Percentiles rank a stretch among this genome's conserved stretches.
phyloP scores from a whole-genome alignment of 2,329 filamentous ascomycete genomes.

The Colletotrichum sp. region DNA sequence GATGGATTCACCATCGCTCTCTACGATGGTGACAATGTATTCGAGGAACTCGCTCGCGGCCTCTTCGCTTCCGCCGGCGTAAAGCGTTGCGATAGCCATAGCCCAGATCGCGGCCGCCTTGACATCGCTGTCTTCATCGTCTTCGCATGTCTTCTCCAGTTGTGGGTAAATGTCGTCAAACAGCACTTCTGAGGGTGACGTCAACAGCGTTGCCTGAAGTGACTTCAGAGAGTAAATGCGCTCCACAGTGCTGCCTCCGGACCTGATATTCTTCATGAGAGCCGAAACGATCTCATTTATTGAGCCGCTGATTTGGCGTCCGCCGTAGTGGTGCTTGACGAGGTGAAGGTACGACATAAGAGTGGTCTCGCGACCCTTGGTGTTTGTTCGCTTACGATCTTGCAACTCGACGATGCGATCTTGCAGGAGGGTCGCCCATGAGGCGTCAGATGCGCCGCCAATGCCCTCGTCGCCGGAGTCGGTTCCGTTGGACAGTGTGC shows the following conservation, averaged over 20 bases:
- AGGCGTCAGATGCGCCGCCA: constrained; percentile 58
- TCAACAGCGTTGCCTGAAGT: constrained; percentile 72
- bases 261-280: constrained; percentile 73
- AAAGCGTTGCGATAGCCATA: constrained; percentile 74
- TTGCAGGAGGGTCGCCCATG: constrained; percentile 67
- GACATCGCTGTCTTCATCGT: constrained; percentile 66
- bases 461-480: constrained; percentile 57
- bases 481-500: constrained; percentile 45
- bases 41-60: constrained; percentile 75
- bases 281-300: constrained; percentile 67
- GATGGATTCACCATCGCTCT: constrained; percentile 77
- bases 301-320: constrained; percentile 63
- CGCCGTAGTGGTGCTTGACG: constrained; percentile 71
- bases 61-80: constrained; percentile 73
- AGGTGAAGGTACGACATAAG: constrained; percentile 67
- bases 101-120: constrained; percentile 78
- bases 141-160: constrained; percentile 68
- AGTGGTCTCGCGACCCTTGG: constrained; percentile 70
- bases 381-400: constrained; percentile 77
- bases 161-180: constrained; percentile 65
- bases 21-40: constrained; percentile 77
- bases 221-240: constrained; percentile 74
- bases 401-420: constrained; percentile 74
- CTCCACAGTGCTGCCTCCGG: constrained; percentile 72
- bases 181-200: constrained; percentile 66